Evolutionary conservation across 2,329 filamentous ascomycete species (phyloP).

Genomic region (Lachnellula suecica): DNA sequence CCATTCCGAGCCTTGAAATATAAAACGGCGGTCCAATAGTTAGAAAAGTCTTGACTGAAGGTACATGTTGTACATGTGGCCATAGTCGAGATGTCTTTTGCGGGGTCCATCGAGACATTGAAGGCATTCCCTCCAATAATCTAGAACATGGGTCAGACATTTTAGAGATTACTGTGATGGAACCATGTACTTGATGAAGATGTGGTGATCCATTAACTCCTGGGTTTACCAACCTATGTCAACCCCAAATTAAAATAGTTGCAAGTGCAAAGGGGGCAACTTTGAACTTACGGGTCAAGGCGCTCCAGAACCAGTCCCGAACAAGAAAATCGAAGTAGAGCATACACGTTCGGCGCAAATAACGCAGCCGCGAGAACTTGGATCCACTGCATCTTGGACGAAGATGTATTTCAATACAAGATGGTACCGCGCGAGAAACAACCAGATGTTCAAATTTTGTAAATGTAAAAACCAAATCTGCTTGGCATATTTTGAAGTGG

Average conservation of each 20-base stretch:
- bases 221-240: neutral
- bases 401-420: too few relatives aligned
- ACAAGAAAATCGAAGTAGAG: neutral
- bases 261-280: neutral
- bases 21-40: neutral
- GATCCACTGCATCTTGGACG: slow-evolving; percentile 1
- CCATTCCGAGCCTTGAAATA: neutral
- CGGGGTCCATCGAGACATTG: slow-evolving; percentile 1
- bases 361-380: neutral
- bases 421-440: too few relatives aligned
- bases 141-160: neutral
- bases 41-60: neutral
- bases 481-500: too few relatives aligned
- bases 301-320: slow-evolving; percentile 2
- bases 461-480: too few relatives aligned
- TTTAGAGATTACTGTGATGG: neutral
- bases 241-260: neutral
- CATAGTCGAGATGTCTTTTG: neutral
- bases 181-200: slow-evolving; percentile 1
- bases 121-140: slow-evolving; percentile 2
- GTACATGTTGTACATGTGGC: slow-evolving; percentile 1
- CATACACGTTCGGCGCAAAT: neutral
- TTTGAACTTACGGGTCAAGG: slow-evolving; percentile 1
- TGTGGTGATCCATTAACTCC: neutral
- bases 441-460: too few relatives aligned